A percentile compares a stretch with the other conserved stretches of the same genome.
phyloP scores from a whole-genome alignment of 1,284 basidiomycete genomes.

The Cutaneotrichosporon sp. region DNA sequence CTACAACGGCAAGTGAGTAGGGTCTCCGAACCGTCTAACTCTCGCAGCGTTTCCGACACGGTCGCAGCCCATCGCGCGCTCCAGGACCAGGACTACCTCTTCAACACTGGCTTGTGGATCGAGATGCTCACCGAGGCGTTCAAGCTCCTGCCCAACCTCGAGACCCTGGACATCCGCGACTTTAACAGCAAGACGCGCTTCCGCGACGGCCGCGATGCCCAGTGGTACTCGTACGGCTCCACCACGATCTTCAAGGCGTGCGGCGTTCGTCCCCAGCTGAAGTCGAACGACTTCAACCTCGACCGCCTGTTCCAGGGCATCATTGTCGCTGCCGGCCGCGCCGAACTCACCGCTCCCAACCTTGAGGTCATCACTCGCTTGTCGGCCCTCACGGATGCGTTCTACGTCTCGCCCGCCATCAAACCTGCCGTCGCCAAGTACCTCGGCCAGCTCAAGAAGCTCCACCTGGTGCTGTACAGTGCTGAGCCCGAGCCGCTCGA shows the following conservation, averaged over 20 bases:
- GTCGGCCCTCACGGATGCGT: background rate
- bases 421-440: background rate
- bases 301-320: conserved; percentile 11
- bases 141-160: conserved; percentile 8
- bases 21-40: background rate
- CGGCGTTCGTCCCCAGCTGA: background rate
- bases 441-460: conserved; percentile 10
- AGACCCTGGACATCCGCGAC: conserved; percentile 58
- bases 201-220: conserved; percentile 13
- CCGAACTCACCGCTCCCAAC: background rate
- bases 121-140: conserved; percentile 11
- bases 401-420: background rate
- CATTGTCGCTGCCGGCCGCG: background rate
- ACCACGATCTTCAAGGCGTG: background rate
- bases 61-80: background rate
- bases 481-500: background rate
- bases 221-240: conserved; percentile 12
- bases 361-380: conserved; percentile 13
- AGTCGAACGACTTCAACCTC: background rate
- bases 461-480: conserved; percentile 11
- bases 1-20: background rate
- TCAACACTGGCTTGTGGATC: conserved; percentile 8
- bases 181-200: conserved; percentile 37
- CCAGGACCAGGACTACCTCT: conserved; percentile 14
- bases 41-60: background rate